phyloP scores from a whole-genome alignment of 1,284 basidiomycete species.

The Leccinum pachyderme region DNA sequence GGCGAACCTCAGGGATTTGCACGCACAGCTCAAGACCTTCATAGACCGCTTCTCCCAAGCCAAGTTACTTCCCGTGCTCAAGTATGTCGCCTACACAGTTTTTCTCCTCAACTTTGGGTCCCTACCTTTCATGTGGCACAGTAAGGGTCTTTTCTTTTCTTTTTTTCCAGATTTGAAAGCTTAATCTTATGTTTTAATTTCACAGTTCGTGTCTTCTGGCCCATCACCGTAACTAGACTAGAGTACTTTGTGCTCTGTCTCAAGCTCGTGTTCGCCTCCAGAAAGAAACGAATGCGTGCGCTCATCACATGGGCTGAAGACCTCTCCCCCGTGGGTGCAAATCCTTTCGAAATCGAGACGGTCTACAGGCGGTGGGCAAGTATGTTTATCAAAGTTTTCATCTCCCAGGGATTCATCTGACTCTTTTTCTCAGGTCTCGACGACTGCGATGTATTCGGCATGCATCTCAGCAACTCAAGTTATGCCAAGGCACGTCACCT shows the following conservation, averaged over 20 bases:
- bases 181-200: background rate
- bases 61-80: slow-evolving; percentile 24
- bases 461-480: slow-evolving; percentile 74
- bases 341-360: slow-evolving; percentile 49
- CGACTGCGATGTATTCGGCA: slow-evolving; percentile 63
- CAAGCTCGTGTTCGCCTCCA: slow-evolving; percentile 42
- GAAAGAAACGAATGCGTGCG: slow-evolving; percentile 36
- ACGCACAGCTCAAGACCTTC: slow-evolving; percentile 9
- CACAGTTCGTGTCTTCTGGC: slow-evolving; percentile 58
- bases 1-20: background rate
- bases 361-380: slow-evolving; percentile 54
- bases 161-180: background rate
- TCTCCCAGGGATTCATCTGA: background rate
- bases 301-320: slow-evolving; percentile 44
- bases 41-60: slow-evolving; percentile 4
- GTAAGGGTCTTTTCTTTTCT: slow-evolving; percentile 38
- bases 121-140: slow-evolving; percentile 64
- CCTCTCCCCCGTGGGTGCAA: slow-evolving; percentile 52
- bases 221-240: slow-evolving; percentile 42
- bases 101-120: slow-evolving; percentile 55
- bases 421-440: slow-evolving; percentile 50
- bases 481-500: slow-evolving; percentile 59
- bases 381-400: slow-evolving; percentile 36
- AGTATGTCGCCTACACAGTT: slow-evolving; percentile 37
- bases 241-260: slow-evolving; percentile 37